Evolutionary conservation across 108 stramenopile species (phyloP).

Genomic region (Schizochytrium sp.): DNA sequence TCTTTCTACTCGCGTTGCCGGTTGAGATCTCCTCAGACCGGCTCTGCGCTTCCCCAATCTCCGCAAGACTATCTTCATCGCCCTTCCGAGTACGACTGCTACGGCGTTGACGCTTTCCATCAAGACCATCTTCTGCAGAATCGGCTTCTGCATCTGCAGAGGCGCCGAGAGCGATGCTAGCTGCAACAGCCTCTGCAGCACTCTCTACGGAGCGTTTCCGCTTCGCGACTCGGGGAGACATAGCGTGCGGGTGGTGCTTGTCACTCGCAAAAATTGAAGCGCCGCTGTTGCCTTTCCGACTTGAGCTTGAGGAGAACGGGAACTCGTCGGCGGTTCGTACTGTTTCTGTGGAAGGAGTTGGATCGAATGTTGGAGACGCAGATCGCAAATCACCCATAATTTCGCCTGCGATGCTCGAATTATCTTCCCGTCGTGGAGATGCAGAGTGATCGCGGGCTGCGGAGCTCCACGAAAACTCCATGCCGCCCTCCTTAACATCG

Average conservation of each 20-base stretch:
- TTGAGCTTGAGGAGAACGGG: not conserved
- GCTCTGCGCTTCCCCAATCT: too few relatives aligned
- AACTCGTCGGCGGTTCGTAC: constrained; percentile 14
- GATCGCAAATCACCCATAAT: not conserved
- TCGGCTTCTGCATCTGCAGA: not conserved
- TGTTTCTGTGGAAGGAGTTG: constrained; percentile 7
- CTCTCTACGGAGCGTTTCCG: constrained; percentile 24
- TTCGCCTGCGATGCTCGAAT: constrained; percentile 29
- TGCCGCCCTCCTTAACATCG: not conserved
- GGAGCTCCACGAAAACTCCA: not conserved
- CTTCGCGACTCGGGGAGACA: constrained; percentile 29
- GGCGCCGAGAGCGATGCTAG: not conserved
- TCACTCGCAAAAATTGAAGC: constrained; percentile 15
- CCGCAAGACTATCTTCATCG: not conserved
- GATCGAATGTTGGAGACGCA: not conserved
- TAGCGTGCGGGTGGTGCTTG: constrained; percentile 39
- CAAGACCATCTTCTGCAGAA: not conserved
- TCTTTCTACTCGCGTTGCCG: too few relatives aligned
- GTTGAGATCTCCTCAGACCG: too few relatives aligned
- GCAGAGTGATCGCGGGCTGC: not conserved
- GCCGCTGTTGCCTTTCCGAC: not conserved
- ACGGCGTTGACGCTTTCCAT: not conserved
- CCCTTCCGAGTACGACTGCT: not conserved
- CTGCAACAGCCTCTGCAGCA: constrained; percentile 19
- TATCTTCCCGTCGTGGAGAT: not conserved